A percentile compares a stretch with the other conserved stretches of the same genome.
Evolutionary conservation across 345 rosid genomes (phyloP).

Genomic region (Syzygium aqueum): DNA sequence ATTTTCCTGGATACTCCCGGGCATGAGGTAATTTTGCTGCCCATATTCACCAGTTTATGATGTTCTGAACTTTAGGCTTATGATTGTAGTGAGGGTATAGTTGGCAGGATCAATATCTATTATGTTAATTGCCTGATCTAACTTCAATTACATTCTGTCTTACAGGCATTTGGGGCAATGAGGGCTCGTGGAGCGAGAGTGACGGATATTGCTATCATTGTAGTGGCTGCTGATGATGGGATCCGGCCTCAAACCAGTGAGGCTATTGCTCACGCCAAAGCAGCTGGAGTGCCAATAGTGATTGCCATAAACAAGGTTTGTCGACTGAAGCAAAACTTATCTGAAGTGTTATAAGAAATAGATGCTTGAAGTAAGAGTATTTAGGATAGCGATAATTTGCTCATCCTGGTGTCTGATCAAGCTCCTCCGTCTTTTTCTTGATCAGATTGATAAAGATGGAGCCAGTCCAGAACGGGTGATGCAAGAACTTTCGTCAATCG

Average conservation of each 20-base stretch:
- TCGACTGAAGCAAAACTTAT: not conserved
- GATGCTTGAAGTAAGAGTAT: not conserved
- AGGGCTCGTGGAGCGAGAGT: slow-evolving; percentile 99
- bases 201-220: slow-evolving; percentile 90
- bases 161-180: slow-evolving; percentile 99
- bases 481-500: slow-evolving; percentile 96
- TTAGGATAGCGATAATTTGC: not conserved
- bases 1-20: slow-evolving; percentile 99
- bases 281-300: slow-evolving; percentile 92
- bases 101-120: not conserved
- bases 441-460: slow-evolving; percentile 93
- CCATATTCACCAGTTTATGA: not conserved
- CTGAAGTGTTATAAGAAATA: not conserved
- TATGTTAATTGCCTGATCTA: not conserved
- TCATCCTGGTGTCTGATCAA: not conserved
- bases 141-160: slow-evolving; percentile 10
- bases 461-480: slow-evolving; percentile 93
- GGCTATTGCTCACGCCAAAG: slow-evolving; percentile 98
- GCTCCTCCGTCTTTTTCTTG: not conserved
- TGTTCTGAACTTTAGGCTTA: not conserved
- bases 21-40: slow-evolving; percentile 60
- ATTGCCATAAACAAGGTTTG: slow-evolving; percentile 88
- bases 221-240: slow-evolving; percentile 99
- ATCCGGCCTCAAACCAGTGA: slow-evolving; percentile 97
- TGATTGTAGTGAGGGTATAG: not conserved